A percentile compares a stretch with the other conserved stretches of the same genome.
Conservation (phyloP, 2,329 filamentous ascomycete species). For the Claviceps africana region DNA sequence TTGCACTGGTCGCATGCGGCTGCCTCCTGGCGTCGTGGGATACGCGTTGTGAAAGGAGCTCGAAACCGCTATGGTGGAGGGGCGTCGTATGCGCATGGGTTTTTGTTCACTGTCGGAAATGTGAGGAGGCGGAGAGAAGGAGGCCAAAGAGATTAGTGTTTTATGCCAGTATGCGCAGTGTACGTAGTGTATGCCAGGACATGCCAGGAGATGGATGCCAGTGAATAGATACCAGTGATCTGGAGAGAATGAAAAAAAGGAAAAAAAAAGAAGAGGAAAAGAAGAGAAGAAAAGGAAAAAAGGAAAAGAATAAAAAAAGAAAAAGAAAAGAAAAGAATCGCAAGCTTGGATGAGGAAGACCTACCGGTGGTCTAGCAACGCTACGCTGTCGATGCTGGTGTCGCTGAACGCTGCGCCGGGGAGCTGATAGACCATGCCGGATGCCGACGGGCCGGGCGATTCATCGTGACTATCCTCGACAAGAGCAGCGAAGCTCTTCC, state of each 20-base stretch:
- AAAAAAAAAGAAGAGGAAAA: neutral
- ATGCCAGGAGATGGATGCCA: neutral
- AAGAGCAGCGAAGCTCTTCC: constrained; percentile 65
- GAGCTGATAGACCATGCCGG: constrained; percentile 38
- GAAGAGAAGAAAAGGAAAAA: neutral
- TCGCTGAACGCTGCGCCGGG: constrained; percentile 52
- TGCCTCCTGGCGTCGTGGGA: constrained; percentile 15
- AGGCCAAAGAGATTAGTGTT: neutral
- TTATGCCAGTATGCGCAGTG: neutral
- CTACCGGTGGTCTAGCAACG: constrained; percentile 73
- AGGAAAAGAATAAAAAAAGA: too few species aligned
- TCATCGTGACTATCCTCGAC: constrained; percentile 38
- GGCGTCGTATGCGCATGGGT: constrained; percentile 48
- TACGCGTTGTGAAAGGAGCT: constrained; percentile 23
- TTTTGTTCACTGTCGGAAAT: constrained; percentile 43
- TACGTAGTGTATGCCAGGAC: neutral
- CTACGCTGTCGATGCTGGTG: constrained; percentile 81
- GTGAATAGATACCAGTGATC: neutral
- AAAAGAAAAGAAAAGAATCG: neutral
- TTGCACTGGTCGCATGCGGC: constrained; percentile 22
- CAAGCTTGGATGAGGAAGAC: constrained; percentile 4
- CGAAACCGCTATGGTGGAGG: constrained; percentile 30
- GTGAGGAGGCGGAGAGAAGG: neutral
- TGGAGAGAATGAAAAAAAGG: neutral
- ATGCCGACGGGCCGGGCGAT: constrained; percentile 18